Conservation (phyloP, 83 land plant species). For the Isoetes engelmannii region DNA sequence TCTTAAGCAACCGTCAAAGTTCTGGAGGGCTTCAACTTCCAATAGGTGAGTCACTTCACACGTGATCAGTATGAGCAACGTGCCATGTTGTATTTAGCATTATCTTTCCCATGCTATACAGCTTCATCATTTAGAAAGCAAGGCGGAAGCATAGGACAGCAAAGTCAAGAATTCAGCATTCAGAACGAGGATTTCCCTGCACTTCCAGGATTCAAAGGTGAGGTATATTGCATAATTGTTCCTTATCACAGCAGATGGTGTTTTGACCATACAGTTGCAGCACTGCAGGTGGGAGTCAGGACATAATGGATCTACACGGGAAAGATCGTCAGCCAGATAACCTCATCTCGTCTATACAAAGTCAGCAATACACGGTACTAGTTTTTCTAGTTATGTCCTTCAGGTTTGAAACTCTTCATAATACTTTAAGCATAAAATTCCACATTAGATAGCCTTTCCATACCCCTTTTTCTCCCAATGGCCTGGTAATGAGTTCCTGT, state of each 20-base stretch:
- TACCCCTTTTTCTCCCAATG: too few relatives aligned
- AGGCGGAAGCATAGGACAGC: conserved; percentile 26
- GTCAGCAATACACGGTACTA: conserved; percentile 35
- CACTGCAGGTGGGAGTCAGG: conserved; percentile 30
- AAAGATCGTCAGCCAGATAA: conserved; percentile 39
- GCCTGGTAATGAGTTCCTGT: too few relatives aligned
- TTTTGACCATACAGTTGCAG: neutral
- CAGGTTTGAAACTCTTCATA: too few relatives aligned
- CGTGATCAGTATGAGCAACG: neutral
- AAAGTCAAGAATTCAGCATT: conserved; percentile 37
- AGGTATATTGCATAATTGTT: neutral
- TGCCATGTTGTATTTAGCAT: neutral
- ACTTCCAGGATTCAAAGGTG: conserved; percentile 38
- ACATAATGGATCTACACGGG: conserved; percentile 32
- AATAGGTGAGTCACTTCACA: conserved; percentile 22
- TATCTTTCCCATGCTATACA: conserved; percentile 11
- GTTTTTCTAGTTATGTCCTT: too few relatives aligned
- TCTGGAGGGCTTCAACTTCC: conserved; percentile 39
- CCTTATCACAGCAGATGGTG: too few relatives aligned
- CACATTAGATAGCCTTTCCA: too few relatives aligned
- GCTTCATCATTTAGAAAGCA: conserved; percentile 33
- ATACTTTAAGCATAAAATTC: too few relatives aligned
- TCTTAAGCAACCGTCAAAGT: conserved; percentile 32
- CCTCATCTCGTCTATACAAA: conserved; percentile 28
- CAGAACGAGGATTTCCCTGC: conserved; percentile 42